Conservation (phyloP, 106 monocot species). For the Platanthera guangdongensis region DNA sequence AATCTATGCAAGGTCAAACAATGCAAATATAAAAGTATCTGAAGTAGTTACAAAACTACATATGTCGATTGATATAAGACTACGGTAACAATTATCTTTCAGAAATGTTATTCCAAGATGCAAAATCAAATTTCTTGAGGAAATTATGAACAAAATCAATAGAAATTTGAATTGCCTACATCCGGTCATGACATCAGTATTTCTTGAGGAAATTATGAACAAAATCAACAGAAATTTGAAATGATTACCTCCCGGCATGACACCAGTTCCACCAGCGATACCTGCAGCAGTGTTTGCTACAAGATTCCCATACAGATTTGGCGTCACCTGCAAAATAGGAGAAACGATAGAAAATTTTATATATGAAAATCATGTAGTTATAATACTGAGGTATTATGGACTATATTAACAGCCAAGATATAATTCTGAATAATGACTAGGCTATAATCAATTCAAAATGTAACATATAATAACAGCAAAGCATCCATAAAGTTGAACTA, state of each 20-base stretch:
- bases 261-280: constrained; percentile 25
- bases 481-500: too few species aligned
- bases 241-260: constrained; percentile 24
- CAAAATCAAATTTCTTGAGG: too few species aligned
- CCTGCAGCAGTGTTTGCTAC: constrained; percentile 29
- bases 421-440: too few species aligned
- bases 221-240: too few species aligned
- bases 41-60: not conserved
- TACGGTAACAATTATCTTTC: not conserved
- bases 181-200: constrained; percentile 26
- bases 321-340: constrained; percentile 16
- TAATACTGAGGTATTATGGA: not conserved
- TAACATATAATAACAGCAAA: too few species aligned
- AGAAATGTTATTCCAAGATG: not conserved
- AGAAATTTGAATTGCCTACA: not conserved
- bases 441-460: too few species aligned
- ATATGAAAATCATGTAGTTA: not conserved
- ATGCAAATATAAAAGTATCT: not conserved
- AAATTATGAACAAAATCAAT: too few species aligned
- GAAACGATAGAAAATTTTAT: not conserved
- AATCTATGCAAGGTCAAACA: too few species aligned
- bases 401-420: not conserved
- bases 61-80: not conserved
- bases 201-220: too few species aligned
- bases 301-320: constrained; percentile 26